Conservation (phyloP, 2,329 filamentous ascomycete species). For the Cadophora malorum region DNA sequence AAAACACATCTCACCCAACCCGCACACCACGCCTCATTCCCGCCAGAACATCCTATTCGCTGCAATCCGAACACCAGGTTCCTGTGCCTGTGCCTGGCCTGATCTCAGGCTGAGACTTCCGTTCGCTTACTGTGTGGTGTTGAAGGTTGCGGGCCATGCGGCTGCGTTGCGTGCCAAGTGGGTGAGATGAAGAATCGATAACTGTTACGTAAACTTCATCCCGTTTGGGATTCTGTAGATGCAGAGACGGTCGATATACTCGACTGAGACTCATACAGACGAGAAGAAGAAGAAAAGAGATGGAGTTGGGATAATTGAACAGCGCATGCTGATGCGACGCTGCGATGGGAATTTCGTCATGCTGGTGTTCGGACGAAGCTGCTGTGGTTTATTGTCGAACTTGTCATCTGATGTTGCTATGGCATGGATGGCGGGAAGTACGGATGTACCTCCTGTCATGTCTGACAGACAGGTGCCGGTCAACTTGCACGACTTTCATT, state of each 20-base stretch:
- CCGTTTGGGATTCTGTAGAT: not conserved
- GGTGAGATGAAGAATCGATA: constrained; percentile 1
- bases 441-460: not conserved
- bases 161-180: constrained; percentile 1
- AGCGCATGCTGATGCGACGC: constrained; percentile 1
- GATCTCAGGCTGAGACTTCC: not conserved
- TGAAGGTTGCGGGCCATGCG: not conserved
- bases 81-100: constrained; percentile 17
- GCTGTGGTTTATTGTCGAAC: not conserved
- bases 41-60: not conserved
- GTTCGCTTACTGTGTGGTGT: not conserved
- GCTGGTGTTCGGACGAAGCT: constrained; percentile 12
- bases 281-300: too few relatives aligned
- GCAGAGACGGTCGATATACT: not conserved
- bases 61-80: too few relatives aligned
- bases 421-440: not conserved
- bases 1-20: not conserved
- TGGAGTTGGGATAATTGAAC: not conserved
- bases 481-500: not conserved
- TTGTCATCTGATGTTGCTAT: not conserved
- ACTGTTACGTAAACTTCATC: constrained; percentile 1
- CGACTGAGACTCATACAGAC: not conserved
- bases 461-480: not conserved
- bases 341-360: not conserved
- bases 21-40: not conserved